Conservation (phyloP, 352 stramenopile species). For the Pythium grandisporangium region DNA sequence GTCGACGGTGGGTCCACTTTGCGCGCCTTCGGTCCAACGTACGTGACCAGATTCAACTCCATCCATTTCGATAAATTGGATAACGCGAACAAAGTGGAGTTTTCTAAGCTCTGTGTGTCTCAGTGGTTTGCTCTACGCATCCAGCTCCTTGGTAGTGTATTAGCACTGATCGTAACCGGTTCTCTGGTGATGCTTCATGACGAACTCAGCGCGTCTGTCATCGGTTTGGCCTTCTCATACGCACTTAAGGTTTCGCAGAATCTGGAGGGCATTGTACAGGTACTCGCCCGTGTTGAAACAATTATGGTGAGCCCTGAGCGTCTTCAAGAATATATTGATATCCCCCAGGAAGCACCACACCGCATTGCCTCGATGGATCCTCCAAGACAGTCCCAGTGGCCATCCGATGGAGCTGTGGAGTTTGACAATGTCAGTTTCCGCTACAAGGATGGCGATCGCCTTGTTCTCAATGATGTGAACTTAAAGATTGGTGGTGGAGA, state of each 20-base stretch:
- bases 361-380: constrained; percentile 14
- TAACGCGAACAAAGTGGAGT: constrained; percentile 30
- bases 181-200: constrained; percentile 36
- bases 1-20: constrained; percentile 26
- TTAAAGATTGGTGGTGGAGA: constrained; percentile 50
- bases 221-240: constrained; percentile 85
- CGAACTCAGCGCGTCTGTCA: constrained; percentile 37
- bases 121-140: constrained; percentile 42
- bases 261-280: constrained; percentile 69
- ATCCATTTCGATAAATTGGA: constrained; percentile 27
- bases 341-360: constrained; percentile 15
- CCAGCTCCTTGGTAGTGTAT: constrained; percentile 28
- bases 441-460: constrained; percentile 71
- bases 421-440: constrained; percentile 80
- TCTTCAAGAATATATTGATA: constrained; percentile 79
- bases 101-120: constrained; percentile 25
- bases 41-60: constrained; percentile 23
- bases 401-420: constrained; percentile 50
- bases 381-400: constrained; percentile 53
- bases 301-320: constrained; percentile 85
- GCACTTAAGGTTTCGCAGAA: constrained; percentile 73
- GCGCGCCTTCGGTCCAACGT: constrained; percentile 29
- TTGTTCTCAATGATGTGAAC: constrained; percentile 11
- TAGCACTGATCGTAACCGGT: constrained; percentile 26
- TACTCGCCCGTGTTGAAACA: constrained; percentile 22